These are phyloP conservation scores for Saturnispora galanensis DNA, from an alignment of 805 yeast species.

Conservation along the genomic window DNA sequence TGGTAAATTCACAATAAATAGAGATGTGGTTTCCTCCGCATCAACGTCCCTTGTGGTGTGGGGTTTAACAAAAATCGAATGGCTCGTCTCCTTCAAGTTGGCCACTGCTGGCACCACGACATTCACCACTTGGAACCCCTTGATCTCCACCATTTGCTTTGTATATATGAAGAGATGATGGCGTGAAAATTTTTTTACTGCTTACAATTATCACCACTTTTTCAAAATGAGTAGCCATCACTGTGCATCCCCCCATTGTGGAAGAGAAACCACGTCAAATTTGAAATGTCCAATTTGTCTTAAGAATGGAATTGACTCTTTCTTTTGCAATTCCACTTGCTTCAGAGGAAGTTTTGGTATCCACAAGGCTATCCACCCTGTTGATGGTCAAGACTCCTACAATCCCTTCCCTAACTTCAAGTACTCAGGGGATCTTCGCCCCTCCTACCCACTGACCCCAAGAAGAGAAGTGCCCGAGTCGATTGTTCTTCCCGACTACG, in stretches of 20 bases:
- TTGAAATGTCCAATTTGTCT: slow-evolving; percentile 90
- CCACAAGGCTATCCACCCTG: slow-evolving; percentile 70
- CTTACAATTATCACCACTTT: not conserved
- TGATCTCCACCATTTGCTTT: slow-evolving; percentile 27
- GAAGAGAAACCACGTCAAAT: slow-evolving; percentile 62
- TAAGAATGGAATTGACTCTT: slow-evolving; percentile 50
- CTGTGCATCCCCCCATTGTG: slow-evolving; percentile 80
- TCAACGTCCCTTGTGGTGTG: slow-evolving; percentile 38
- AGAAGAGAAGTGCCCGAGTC: slow-evolving; percentile 61
- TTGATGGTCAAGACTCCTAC: slow-evolving; percentile 49
- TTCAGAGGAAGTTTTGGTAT: slow-evolving; percentile 60
- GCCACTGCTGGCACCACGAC: slow-evolving; percentile 30
- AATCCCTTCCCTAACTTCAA: slow-evolving; percentile 80
- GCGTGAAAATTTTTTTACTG: not conserved
- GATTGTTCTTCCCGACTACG: slow-evolving; percentile 76
- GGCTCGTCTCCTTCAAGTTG: slow-evolving; percentile 24
- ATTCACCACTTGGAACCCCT: slow-evolving; percentile 47
- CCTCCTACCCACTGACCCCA: slow-evolving; percentile 73
- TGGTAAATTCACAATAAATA: slow-evolving; percentile 77
- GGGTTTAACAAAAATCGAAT: slow-evolving; percentile 57
- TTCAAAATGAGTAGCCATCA: not conserved
- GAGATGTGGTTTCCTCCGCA: slow-evolving; percentile 36
- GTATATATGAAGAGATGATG: not conserved
- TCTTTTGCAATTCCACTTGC: slow-evolving; percentile 79
- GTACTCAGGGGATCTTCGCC: slow-evolving; percentile 67